Evolutionary conservation across 2,329 filamentous ascomycete genomes (phyloP).

Genomic region (Exophiala alcalophila): DNA sequence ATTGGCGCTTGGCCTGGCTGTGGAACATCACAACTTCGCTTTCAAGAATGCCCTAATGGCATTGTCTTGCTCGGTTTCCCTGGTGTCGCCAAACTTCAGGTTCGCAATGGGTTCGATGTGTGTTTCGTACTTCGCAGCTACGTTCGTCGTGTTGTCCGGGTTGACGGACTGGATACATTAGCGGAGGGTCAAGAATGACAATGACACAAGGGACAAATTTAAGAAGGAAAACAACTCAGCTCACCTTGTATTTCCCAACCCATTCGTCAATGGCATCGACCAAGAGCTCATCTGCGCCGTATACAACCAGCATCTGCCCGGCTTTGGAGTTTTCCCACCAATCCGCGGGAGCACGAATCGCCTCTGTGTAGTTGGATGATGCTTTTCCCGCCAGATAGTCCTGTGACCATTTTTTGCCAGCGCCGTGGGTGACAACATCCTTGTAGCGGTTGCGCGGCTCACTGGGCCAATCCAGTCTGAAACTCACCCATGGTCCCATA

Average conservation of each 20-base stretch:
- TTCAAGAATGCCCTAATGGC: slow-evolving; percentile 38
- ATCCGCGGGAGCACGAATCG: slow-evolving; percentile 17
- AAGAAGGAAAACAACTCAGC: neutral
- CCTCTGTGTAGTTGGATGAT: slow-evolving; percentile 21
- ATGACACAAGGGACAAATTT: neutral
- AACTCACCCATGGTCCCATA: slow-evolving; percentile 58
- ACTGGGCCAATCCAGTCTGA: slow-evolving; percentile 38
- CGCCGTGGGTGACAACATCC: slow-evolving; percentile 21
- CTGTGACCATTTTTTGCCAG: slow-evolving; percentile 13
- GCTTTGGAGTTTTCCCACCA: slow-evolving; percentile 29
- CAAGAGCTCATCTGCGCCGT: slow-evolving; percentile 26
- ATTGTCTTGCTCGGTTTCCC: slow-evolving; percentile 41
- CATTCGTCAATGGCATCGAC: slow-evolving; percentile 24
- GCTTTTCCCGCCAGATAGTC: slow-evolving; percentile 22
- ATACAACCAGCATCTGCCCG: slow-evolving; percentile 23
- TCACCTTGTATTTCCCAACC: slow-evolving; percentile 27
- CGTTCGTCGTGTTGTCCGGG: slow-evolving; percentile 34
- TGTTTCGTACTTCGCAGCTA: slow-evolving; percentile 39
- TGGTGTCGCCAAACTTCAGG: slow-evolving; percentile 36
- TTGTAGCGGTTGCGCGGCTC: slow-evolving; percentile 16
- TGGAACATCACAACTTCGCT: slow-evolving; percentile 20
- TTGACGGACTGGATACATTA: slow-evolving; percentile 31
- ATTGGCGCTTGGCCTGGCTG: too few relatives aligned
- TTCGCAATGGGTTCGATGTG: slow-evolving; percentile 46
- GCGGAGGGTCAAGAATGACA: neutral